These are phyloP conservation scores for Penicillium flavigenum DNA, from an alignment of 495 filamentous ascomycete genomes.

Conservation along the genomic window DNA sequence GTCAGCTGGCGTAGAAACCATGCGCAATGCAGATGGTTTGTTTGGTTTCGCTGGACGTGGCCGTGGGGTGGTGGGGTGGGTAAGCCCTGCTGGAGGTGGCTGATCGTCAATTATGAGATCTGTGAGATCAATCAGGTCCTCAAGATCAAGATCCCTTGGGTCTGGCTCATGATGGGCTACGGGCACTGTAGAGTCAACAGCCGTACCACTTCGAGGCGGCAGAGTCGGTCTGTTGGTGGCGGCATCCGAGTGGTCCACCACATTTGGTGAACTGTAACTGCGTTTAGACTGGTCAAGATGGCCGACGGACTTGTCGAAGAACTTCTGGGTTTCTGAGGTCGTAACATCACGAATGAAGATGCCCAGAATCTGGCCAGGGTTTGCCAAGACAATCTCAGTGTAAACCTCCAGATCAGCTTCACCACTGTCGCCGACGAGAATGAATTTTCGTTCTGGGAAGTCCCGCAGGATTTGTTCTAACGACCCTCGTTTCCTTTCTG, in stretches of 20 bases:
- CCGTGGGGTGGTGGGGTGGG: conserved; percentile 23
- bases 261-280: conserved; percentile 32
- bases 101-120: conserved; percentile 49
- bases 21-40: conserved; percentile 66
- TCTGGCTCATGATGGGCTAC: conserved; percentile 19
- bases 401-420: conserved; percentile 98
- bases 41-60: conserved; percentile 59
- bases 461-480: conserved; percentile 83
- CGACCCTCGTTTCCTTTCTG: conserved; percentile 85
- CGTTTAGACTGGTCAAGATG: conserved; percentile 27
- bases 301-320: conserved; percentile 71
- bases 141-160: conserved; percentile 43
- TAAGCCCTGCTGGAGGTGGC: conserved; percentile 10
- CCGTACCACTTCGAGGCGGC: conserved; percentile 32
- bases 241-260: conserved; percentile 30
- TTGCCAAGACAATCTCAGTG: conserved; percentile 80
- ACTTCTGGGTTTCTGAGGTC: conserved; percentile 63
- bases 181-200: conserved; percentile 20
- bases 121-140: conserved; percentile 63
- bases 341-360: conserved; percentile 97
- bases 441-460: conserved; percentile 85
- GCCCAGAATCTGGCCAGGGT: conserved; percentile 76
- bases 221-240: conserved; percentile 33
- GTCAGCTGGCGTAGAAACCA: conserved; percentile 25
- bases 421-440: conserved; percentile 92